phyloP scores from a whole-genome alignment of 1,139 yeast species.

The Lodderomyces metapsilosis region DNA sequence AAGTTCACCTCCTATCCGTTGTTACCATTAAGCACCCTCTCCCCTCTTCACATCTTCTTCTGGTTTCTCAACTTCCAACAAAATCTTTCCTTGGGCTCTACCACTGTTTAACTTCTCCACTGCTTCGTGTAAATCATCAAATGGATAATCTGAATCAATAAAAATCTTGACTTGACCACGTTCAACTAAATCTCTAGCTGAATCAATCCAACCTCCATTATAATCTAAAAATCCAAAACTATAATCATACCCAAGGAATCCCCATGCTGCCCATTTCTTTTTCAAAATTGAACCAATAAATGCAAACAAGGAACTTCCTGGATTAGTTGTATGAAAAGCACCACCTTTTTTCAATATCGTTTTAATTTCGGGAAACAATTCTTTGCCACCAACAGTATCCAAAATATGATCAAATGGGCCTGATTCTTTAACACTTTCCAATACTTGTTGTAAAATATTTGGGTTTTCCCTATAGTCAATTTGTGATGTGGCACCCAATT shows the following conservation, averaged over 20 bases:
- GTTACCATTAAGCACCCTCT: neutral
- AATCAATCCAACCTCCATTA: conserved; percentile 6
- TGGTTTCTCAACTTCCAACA: conserved; percentile 12
- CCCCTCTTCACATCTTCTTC: conserved; percentile 2
- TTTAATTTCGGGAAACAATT: conserved; percentile 20
- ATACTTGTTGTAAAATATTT: conserved; percentile 20
- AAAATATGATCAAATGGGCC: conserved; percentile 29
- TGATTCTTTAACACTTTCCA: conserved; percentile 22
- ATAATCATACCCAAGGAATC: conserved; percentile 15
- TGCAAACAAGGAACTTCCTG: conserved; percentile 30
- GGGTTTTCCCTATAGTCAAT: conserved; percentile 47
- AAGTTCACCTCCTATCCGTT: no score
- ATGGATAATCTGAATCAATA: conserved; percentile 53
- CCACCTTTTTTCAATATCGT: conserved; percentile 38
- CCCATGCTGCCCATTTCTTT: conserved; percentile 10
- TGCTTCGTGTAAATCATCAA: conserved; percentile 52
- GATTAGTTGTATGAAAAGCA: conserved; percentile 42
- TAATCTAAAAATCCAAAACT: conserved; percentile 6
- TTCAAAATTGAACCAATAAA: conserved; percentile 1
- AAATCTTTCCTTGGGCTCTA: conserved; percentile 60
- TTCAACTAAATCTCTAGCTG: conserved; percentile 28
- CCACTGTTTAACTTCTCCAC: conserved; percentile 43
- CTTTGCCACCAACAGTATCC: conserved; percentile 29
- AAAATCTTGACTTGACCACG: conserved; percentile 41
- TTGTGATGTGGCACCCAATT: conserved; percentile 50